These are phyloP conservation scores for Microcos paniculata DNA, from an alignment of 345 rosid genomes.

Conservation along the genomic window DNA sequence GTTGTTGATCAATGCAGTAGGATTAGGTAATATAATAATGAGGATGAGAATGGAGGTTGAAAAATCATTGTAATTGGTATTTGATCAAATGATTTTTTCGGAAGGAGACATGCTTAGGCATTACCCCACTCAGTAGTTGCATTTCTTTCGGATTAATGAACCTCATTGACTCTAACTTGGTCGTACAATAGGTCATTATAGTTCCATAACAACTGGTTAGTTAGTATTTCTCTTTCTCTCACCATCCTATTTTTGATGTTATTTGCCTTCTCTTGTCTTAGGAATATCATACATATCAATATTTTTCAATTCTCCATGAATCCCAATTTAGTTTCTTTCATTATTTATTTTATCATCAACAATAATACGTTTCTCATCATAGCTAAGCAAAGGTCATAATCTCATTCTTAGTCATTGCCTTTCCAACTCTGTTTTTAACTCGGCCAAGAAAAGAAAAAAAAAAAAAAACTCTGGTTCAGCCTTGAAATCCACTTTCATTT, in stretches of 20 bases:
- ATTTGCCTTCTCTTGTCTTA: background rate
- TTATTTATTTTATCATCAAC: background rate
- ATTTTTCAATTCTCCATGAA: background rate
- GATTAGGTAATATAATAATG: background rate
- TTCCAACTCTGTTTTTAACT: background rate
- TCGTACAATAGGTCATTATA: background rate
- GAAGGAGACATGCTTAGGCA: conserved; percentile 4
- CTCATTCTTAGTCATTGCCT: background rate
- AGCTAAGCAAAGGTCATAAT: background rate
- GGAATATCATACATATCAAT: conserved; percentile 9
- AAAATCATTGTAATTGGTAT: conserved; percentile 5
- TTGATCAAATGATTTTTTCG: conserved; percentile 5
- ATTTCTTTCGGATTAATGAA: conserved; percentile 23
- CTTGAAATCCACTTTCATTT: no score
- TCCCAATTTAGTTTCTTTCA: background rate
- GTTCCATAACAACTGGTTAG: background rate
- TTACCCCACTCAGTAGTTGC: conserved; percentile 16
- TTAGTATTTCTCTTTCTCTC: conserved; percentile 9
- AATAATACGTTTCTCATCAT: background rate
- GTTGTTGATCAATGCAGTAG: background rate
- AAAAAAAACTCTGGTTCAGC: no score
- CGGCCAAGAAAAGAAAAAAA: no score
- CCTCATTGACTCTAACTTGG: background rate
- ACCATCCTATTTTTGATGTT: background rate
- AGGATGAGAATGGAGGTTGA: conserved; percentile 5